phyloP scores from a whole-genome alignment of 2,329 filamentous ascomycete genomes.

The Ascochyta pisi region DNA sequence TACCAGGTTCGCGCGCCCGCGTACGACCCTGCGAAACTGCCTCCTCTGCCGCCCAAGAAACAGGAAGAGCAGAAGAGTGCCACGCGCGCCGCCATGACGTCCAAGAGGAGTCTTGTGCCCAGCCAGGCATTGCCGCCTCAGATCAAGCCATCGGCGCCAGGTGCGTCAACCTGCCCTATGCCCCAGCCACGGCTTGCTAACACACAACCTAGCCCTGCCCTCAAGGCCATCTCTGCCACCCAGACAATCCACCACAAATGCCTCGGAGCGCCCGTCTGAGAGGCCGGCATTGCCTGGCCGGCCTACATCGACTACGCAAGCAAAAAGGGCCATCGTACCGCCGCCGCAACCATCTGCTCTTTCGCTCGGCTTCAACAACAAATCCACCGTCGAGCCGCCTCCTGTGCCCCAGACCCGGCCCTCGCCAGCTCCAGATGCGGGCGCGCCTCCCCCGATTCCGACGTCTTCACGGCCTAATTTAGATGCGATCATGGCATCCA shows the following conservation, averaged over 20 bases:
- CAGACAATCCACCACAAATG: conserved; percentile 20
- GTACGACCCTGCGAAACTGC: conserved; percentile 63
- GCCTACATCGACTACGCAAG: conserved; percentile 10
- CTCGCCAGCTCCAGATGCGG: conserved; percentile 16
- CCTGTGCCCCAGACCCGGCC: conserved; percentile 40
- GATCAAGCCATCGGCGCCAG: conserved; percentile 37
- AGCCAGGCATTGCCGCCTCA: conserved; percentile 37
- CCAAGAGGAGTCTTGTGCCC: conserved; percentile 36
- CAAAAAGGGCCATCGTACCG: conserved; percentile 31
- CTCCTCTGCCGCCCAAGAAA: conserved; percentile 61
- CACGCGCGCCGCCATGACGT: conserved; percentile 48
- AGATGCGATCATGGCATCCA: conserved; percentile 59
- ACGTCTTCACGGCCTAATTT: conserved; percentile 64
- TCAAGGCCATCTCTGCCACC: conserved; percentile 31
- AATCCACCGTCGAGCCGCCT: conserved; percentile 41
- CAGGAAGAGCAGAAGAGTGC: conserved; percentile 49
- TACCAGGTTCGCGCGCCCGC: conserved; percentile 61
- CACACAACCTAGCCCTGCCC: conserved; percentile 24
- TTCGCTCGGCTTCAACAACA: conserved; percentile 56
- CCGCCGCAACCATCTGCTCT: conserved; percentile 55
- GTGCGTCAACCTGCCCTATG: conserved; percentile 7
- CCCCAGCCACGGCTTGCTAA: conserved; percentile 7
- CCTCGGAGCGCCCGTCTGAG: conserved; percentile 19
- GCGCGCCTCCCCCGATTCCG: conserved; percentile 60
- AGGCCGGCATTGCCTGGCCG: conserved; percentile 26